A percentile compares a stretch with the other conserved stretches of the same genome.
These are phyloP conservation scores for Tetragonia tetragonoides DNA, from an alignment of 148 eudicot species.

Conservation along the genomic window DNA sequence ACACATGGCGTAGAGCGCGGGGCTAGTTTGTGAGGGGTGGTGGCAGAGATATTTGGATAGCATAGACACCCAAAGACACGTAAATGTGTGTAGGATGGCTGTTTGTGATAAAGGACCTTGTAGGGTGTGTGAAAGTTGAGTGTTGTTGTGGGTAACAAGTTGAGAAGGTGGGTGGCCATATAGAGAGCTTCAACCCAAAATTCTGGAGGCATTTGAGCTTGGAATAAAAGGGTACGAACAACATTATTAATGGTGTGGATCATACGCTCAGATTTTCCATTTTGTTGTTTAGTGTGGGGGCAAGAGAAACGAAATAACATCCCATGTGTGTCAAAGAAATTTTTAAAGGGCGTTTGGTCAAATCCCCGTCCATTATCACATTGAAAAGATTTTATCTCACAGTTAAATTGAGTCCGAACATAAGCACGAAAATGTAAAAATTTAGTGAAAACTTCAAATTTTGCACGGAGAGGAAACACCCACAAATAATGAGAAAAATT, in stretches of 20 bases:
- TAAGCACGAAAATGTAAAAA: background rate
- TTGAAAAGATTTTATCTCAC: background rate
- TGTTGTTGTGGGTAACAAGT: too few species aligned
- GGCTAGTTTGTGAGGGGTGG: too few species aligned
- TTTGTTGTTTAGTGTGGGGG: conserved; percentile 8
- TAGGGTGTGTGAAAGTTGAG: too few species aligned
- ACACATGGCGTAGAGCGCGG: background rate
- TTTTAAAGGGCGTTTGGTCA: background rate
- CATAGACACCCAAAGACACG: too few species aligned
- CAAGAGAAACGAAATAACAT: background rate
- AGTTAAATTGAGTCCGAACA: background rate
- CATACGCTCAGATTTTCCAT: conserved; percentile 11
- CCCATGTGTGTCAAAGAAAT: background rate
- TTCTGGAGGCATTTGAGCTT: too few species aligned
- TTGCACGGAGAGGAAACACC: background rate
- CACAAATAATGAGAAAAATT: conserved; percentile 9
- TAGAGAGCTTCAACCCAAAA: too few species aligned
- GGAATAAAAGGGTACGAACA: too few species aligned
- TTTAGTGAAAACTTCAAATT: background rate
- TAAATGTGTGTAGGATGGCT: too few species aligned
- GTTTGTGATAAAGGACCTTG: too few species aligned
- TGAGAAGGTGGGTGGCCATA: too few species aligned
- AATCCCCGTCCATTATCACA: conserved; percentile 2
- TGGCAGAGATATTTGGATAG: too few species aligned
- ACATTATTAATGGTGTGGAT: background rate